These are phyloP conservation scores for Debaryomycetaceae sp. DNA, from an alignment of 1,139 yeast genomes.

Conservation along the genomic window DNA sequence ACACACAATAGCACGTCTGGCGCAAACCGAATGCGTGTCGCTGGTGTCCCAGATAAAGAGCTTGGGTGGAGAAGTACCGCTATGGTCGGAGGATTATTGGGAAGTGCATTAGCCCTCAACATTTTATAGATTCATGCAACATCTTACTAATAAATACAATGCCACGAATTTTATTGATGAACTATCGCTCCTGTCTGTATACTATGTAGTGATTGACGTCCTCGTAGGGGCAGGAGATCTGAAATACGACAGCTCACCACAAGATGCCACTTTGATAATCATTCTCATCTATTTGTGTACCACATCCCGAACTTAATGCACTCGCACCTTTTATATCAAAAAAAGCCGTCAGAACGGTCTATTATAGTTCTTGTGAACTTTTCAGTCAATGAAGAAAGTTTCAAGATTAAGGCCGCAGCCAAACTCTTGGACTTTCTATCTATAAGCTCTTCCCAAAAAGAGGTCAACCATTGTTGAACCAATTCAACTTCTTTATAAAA, in stretches of 20 bases:
- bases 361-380: slow-evolving; percentile 11
- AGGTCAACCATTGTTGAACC: slow-evolving; percentile 39
- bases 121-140: slow-evolving; percentile 9
- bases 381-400: slow-evolving; percentile 25
- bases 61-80: slow-evolving; percentile 16
- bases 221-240: too few relatives aligned
- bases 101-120: slow-evolving; percentile 15
- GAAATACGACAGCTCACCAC: not conserved
- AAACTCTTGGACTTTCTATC: slow-evolving; percentile 44
- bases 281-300: not conserved
- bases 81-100: slow-evolving; percentile 16
- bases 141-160: too few relatives aligned
- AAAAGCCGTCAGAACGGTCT: slow-evolving; percentile 15
- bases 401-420: slow-evolving; percentile 49
- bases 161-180: too few relatives aligned
- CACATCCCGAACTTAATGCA: not conserved
- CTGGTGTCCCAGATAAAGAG: slow-evolving; percentile 9
- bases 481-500: slow-evolving; percentile 28
- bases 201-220: too few relatives aligned
- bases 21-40: slow-evolving; percentile 10
- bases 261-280: not conserved
- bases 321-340: slow-evolving; percentile 4
- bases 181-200: too few relatives aligned
- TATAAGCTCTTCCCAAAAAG: slow-evolving; percentile 43
- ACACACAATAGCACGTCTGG: slow-evolving; percentile 18